These are phyloP conservation scores for Sugiyamaella xylanicola DNA, from an alignment of 1,139 yeast genomes.

Conservation along the genomic window DNA sequence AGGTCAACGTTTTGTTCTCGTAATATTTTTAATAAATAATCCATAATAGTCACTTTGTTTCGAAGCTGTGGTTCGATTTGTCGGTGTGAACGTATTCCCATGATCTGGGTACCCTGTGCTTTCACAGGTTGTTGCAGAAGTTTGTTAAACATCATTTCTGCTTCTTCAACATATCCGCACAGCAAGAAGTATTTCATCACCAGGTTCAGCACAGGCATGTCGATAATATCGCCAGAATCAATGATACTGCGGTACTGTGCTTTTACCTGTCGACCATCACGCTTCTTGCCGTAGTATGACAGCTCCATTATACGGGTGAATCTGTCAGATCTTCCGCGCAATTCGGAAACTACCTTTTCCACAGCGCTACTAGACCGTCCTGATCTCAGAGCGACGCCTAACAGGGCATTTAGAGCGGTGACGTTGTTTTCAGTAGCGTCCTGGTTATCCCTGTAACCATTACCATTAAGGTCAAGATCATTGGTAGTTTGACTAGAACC, in stretches of 20 bases:
- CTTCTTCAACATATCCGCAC: slow-evolving; percentile 25
- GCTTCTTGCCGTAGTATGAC: slow-evolving; percentile 24
- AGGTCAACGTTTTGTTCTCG: slow-evolving; percentile 3
- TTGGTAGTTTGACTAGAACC: too few relatives aligned
- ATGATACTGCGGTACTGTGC: slow-evolving; percentile 17
- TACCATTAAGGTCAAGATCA: too few relatives aligned
- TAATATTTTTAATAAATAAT: slow-evolving; percentile 21
- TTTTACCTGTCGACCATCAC: slow-evolving; percentile 25
- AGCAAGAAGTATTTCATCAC: slow-evolving; percentile 23
- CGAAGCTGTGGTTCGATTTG: slow-evolving; percentile 17
- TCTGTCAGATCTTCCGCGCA: slow-evolving; percentile 27
- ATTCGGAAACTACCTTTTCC: slow-evolving; percentile 22
- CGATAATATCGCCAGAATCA: slow-evolving; percentile 17
- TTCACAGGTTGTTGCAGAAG: slow-evolving; percentile 6
- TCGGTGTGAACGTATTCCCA: slow-evolving; percentile 2
- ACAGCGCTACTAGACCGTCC: slow-evolving; percentile 19
- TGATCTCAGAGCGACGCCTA: slow-evolving; percentile 26
- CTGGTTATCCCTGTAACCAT: too few relatives aligned
- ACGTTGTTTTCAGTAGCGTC: background rate
- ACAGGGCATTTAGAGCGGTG: slow-evolving; percentile 28
- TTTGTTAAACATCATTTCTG: slow-evolving; percentile 16
- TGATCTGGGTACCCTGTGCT: background rate
- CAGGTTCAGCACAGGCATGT: slow-evolving; percentile 19
- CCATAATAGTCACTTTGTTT: slow-evolving; percentile 25
- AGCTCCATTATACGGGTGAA: slow-evolving; percentile 29